Percentiles rank a stretch among this genome's conserved stretches.
phyloP scores from a whole-genome alignment of 257 asterid species.

The Striga asiatica region DNA sequence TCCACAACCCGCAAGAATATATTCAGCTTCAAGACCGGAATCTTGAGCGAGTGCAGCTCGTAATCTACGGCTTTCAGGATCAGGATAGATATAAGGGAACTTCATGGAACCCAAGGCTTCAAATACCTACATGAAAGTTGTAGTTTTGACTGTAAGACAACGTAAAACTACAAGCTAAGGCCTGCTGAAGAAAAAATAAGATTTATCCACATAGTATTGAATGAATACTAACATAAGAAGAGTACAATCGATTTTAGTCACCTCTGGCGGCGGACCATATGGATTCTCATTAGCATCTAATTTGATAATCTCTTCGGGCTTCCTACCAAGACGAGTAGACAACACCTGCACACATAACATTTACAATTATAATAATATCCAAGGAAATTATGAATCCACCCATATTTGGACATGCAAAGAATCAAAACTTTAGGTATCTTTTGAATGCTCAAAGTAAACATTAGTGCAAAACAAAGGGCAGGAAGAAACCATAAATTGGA shows the following conservation, averaged over 20 bases:
- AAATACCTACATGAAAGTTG: conserved; percentile 49
- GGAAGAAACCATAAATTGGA: background rate
- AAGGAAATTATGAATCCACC: conserved; percentile 2
- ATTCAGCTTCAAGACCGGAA: conserved; percentile 86
- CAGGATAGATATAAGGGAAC: conserved; percentile 94
- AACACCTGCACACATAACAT: conserved; percentile 45
- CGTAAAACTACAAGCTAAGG: background rate
- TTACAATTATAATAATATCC: background rate
- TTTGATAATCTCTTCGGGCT: conserved; percentile 89
- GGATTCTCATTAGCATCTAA: conserved; percentile 96
- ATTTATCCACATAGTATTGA: background rate
- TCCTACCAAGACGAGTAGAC: conserved; percentile 85
- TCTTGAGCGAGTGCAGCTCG: conserved; percentile 94
- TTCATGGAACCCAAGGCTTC: conserved; percentile 79
- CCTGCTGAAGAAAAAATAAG: background rate
- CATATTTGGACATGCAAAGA: too few relatives aligned
- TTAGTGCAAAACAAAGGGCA: background rate
- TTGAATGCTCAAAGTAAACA: background rate
- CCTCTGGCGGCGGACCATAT: conserved; percentile 99
- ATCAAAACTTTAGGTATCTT: background rate
- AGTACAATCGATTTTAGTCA: conserved; percentile 15
- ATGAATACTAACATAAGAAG: background rate
- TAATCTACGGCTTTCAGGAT: conserved; percentile 86
- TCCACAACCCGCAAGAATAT: conserved; percentile 90
- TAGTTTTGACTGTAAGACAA: conserved; percentile 8